These are phyloP conservation scores for Trametes meyenii DNA, from an alignment of 768 basidiomycete genomes.

Conservation along the genomic window DNA sequence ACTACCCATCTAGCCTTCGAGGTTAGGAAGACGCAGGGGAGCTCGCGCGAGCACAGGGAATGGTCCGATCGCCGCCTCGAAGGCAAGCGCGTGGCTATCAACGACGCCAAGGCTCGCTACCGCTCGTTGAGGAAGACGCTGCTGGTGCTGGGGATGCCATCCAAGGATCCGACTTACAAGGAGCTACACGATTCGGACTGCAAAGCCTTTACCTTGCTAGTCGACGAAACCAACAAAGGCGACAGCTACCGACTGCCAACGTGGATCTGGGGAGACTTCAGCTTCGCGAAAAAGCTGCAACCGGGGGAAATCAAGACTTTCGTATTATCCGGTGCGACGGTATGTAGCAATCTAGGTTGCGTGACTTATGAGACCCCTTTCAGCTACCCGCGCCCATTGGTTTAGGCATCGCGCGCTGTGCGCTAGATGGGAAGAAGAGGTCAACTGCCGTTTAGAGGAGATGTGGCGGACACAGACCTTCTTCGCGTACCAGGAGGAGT, in stretches of 20 bases:
- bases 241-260: not conserved
- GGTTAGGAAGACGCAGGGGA: not conserved
- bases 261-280: constrained; percentile 13
- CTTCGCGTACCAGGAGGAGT: not conserved
- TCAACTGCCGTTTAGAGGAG: not conserved
- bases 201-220: not conserved
- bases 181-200: not conserved
- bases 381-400: constrained; percentile 5
- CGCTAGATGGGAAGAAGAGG: constrained; percentile 8
- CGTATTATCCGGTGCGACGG: not conserved
- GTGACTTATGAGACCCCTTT: no score
- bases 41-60: not conserved
- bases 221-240: not conserved
- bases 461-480: constrained; percentile 6
- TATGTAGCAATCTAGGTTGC: no score
- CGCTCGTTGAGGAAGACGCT: not conserved
- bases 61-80: not conserved
- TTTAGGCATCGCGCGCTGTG: constrained; percentile 1
- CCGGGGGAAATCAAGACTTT: not conserved
- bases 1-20: not conserved
- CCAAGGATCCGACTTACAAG: not conserved
- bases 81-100: not conserved
- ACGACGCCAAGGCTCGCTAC: not conserved
- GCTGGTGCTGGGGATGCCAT: not conserved
- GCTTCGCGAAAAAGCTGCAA: not conserved